These are phyloP conservation scores for Plasmodium gallinaceum DNA, from an alignment of 169 alveolate species.

Conservation along the genomic window DNA sequence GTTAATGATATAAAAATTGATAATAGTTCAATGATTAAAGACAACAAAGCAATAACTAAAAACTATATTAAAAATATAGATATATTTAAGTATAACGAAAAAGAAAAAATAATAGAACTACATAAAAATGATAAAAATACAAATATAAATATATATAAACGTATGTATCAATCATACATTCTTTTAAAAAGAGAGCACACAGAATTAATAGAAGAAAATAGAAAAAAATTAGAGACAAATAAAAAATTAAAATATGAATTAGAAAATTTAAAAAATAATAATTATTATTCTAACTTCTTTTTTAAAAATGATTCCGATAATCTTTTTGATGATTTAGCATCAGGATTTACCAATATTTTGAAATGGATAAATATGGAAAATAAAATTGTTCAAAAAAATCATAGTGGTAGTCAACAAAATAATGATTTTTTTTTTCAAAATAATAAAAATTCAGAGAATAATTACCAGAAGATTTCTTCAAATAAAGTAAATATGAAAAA, in stretches of 20 bases:
- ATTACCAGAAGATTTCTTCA: not conserved
- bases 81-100: not conserved
- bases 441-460: not conserved
- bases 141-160: constrained; percentile 54
- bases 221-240: constrained; percentile 32
- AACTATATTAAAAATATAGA: no score
- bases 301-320: constrained; percentile 64
- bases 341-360: constrained; percentile 56
- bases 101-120: constrained; percentile 43
- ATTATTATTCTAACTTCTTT: constrained; percentile 66
- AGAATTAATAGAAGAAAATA: constrained; percentile 28
- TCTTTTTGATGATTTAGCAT: constrained; percentile 61
- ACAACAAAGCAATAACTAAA: no score
- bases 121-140: constrained; percentile 47
- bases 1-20: no score
- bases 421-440: not conserved
- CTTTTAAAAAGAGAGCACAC: constrained; percentile 43
- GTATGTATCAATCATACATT: constrained; percentile 70
- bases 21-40: no score
- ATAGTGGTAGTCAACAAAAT: not conserved
- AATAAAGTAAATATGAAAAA: no score
- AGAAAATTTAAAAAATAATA: constrained; percentile 29
- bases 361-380: constrained; percentile 72
- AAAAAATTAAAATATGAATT: constrained; percentile 74
- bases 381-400: constrained; percentile 24